A percentile compares a stretch with the other conserved stretches of the same genome.
Conservation (phyloP, 164 flowering plant species). For the Magnolia sinica region DNA sequence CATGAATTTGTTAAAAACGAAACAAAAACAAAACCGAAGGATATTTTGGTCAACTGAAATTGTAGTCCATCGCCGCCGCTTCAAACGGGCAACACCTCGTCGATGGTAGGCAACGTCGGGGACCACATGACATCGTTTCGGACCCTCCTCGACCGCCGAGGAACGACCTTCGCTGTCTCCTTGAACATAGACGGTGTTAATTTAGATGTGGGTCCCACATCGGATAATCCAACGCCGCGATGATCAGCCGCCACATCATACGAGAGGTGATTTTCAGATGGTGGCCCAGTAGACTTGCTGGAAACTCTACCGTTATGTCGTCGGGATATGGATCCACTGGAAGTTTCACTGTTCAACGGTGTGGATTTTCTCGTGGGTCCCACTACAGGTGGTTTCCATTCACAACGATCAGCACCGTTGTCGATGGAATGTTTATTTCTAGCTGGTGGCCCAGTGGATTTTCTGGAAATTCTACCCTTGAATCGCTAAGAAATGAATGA, state of each 20-base stretch:
- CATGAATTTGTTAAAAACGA: too few species aligned
- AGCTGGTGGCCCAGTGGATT: neutral
- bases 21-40: too few species aligned
- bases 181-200: neutral
- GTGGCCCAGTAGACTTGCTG: neutral
- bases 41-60: too few species aligned
- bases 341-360: neutral
- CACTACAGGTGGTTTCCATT: neutral
- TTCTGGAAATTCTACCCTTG: neutral
- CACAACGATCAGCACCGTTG: neutral
- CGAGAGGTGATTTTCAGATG: neutral
- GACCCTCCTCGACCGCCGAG: neutral
- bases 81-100: slow-evolving; percentile 5
- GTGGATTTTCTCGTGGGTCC: neutral
- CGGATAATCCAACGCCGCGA: neutral
- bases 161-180: neutral
- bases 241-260: too few species aligned
- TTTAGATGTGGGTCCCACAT: neutral
- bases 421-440: neutral
- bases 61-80: too few species aligned
- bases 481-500: neutral
- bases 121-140: slow-evolving; percentile 1
- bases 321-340: too few species aligned
- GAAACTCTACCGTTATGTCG: neutral
- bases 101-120: neutral